Conservation (phyloP, 2,329 filamentous ascomycete species). For the Rutstroemia sydowiana region DNA sequence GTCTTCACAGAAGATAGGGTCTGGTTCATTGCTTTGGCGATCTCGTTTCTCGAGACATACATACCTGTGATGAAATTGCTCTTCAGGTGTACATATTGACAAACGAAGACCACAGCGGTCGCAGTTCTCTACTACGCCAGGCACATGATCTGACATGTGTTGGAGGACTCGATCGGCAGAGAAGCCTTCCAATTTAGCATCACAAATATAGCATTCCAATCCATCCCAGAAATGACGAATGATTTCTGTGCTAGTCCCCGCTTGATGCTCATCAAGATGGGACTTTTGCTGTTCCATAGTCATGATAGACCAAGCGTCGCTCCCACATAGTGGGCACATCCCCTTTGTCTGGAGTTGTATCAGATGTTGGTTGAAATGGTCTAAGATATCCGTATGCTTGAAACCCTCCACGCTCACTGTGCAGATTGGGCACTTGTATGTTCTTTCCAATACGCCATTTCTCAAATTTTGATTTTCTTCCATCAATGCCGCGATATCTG, state of each 20-base stretch:
- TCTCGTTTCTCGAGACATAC: constrained; percentile 6
- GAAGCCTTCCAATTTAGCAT: constrained; percentile 13
- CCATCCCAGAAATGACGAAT: constrained; percentile 17
- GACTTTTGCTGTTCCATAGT: constrained; percentile 16
- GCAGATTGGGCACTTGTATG: constrained; percentile 19
- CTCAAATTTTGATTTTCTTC: constrained; percentile 20
- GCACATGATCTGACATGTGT: constrained; percentile 21
- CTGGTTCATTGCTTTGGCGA: background rate
- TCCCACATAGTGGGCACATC: constrained; percentile 22
- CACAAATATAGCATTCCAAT: constrained; percentile 22
- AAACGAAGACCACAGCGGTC: constrained; percentile 18
- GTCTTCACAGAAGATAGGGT: constrained; percentile 7
- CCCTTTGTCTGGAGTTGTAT: constrained; percentile 17
- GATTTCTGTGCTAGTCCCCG: background rate
- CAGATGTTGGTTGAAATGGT: constrained; percentile 17
- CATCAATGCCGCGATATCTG: constrained; percentile 16
- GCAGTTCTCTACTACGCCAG: constrained; percentile 20
- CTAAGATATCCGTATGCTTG: constrained; percentile 12
- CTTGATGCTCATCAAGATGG: constrained; percentile 18
- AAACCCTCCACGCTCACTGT: constrained; percentile 11
- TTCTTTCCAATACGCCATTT: constrained; percentile 20
- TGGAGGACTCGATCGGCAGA: constrained; percentile 12
- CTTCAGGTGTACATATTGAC: background rate
- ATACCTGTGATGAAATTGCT: constrained; percentile 12
- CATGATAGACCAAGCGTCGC: constrained; percentile 18